These are phyloP conservation scores for Fusarium sp. DNA, from an alignment of 2,329 filamentous ascomycete genomes.

Conservation along the genomic window DNA sequence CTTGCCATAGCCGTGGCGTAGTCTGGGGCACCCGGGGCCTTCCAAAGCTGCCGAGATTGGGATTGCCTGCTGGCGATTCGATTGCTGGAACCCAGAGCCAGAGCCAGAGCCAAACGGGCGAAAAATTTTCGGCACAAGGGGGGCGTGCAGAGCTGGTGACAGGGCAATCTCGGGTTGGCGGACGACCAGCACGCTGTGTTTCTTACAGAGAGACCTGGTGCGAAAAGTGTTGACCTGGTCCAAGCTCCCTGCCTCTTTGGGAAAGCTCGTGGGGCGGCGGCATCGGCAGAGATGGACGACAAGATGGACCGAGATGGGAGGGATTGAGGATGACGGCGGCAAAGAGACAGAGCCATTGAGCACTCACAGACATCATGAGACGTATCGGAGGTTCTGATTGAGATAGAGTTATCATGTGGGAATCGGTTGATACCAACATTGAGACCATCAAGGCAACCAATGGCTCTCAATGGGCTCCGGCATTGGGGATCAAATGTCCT, in stretches of 20 bases:
- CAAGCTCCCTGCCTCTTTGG: conserved; percentile 42
- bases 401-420: background rate
- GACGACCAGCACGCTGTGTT: conserved; percentile 1
- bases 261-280: conserved; percentile 26
- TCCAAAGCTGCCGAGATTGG: conserved; percentile 27
- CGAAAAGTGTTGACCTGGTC: conserved; percentile 27
- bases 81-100: background rate
- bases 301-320: background rate
- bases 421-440: background rate
- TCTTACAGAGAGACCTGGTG: conserved; percentile 19
- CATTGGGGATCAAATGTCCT: background rate
- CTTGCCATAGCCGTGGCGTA: conserved; percentile 10
- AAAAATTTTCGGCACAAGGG: conserved; percentile 43
- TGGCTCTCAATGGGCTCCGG: conserved; percentile 13
- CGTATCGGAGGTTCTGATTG: background rate
- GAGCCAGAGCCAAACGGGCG: conserved; percentile 18
- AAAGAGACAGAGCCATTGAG: conserved; percentile 26
- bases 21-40: conserved; percentile 30
- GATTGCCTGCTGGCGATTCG: conserved; percentile 18
- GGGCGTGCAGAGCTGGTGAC: conserved; percentile 18
- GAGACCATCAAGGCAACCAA: background rate
- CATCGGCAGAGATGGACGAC: conserved; percentile 13
- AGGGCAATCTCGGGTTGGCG: conserved; percentile 41
- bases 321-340: background rate
- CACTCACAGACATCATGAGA: background rate